These are phyloP conservation scores for Durio zibethinus DNA, from an alignment of 345 rosid genomes.

Conservation along the genomic window DNA sequence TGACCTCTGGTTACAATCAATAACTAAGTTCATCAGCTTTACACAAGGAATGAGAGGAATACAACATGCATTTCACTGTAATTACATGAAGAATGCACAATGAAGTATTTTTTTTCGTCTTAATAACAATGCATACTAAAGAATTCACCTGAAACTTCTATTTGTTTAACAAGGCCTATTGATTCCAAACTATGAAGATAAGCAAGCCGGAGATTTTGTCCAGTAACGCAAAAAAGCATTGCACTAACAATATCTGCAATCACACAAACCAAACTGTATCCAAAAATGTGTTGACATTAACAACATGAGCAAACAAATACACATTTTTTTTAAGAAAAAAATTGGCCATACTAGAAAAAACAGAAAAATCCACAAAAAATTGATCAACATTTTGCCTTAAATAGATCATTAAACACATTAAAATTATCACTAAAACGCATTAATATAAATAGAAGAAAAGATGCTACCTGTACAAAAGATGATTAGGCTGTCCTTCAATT, in stretches of 20 bases:
- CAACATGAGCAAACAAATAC: conserved; percentile 9
- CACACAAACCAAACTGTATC: conserved; percentile 80
- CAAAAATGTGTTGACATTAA: conserved; percentile 43
- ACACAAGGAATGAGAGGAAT: not conserved
- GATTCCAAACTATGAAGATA: conserved; percentile 47
- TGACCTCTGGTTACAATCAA: conserved; percentile 37
- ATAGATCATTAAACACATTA: not conserved
- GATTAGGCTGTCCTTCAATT: conserved; percentile 70
- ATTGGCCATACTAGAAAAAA: not conserved
- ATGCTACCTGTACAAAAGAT: conserved; percentile 65
- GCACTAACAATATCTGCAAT: conserved; percentile 82
- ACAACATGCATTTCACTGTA: conserved; percentile 10
- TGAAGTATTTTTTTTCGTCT: not conserved
- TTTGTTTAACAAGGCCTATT: conserved; percentile 39
- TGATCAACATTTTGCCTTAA: not conserved
- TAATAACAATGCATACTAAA: not conserved
- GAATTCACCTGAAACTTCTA: conserved; percentile 49
- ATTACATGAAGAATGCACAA: not conserved
- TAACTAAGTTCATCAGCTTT: conserved; percentile 21
- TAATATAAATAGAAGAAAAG: not conserved
- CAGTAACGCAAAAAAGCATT: conserved; percentile 70
- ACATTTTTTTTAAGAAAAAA: not conserved
- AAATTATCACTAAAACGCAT: not conserved
- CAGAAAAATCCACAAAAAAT: not conserved
- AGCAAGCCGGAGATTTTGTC: conserved; percentile 52